phyloP scores from a whole-genome alignment of 2,329 filamentous ascomycete genomes.

The Aureobasidium subglaciale region DNA sequence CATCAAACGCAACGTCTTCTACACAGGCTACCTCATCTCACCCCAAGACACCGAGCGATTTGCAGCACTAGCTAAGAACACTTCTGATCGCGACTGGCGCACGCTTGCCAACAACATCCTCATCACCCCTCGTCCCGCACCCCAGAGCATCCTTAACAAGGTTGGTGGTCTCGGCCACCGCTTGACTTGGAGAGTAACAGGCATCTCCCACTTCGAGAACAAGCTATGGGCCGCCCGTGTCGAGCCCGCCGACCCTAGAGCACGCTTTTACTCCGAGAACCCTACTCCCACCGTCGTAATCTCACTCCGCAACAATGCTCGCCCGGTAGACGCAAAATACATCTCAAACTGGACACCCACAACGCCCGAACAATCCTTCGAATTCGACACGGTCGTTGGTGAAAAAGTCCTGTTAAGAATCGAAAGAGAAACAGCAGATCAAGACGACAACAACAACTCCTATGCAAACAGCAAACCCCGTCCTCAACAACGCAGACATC shows the following conservation, averaged over 20 bases:
- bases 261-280: conserved; percentile 72
- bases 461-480: conserved; percentile 55
- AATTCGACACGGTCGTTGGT: conserved; percentile 75
- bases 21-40: conserved; percentile 82
- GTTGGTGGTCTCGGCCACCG: conserved; percentile 81
- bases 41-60: conserved; percentile 65
- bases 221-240: conserved; percentile 82
- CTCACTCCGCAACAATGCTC: conserved; percentile 66
- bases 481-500: conserved; percentile 39
- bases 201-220: conserved; percentile 66
- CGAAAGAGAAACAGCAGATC: conserved; percentile 57
- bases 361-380: conserved; percentile 59
- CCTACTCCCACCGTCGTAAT: conserved; percentile 72
- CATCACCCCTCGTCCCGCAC: conserved; percentile 73
- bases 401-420: conserved; percentile 81
- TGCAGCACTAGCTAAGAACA: conserved; percentile 59
- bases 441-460: conserved; percentile 55
- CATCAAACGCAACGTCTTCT: conserved; percentile 69
- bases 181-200: conserved; percentile 76
- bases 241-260: conserved; percentile 60
- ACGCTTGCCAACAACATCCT: conserved; percentile 84
- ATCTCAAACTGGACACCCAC: conserved; percentile 71
- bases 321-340: conserved; percentile 69
- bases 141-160: conserved; percentile 66
- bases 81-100: conserved; percentile 54